Evolutionary conservation across 208 protist genomes (phyloP).

Genomic region (Acanthamoeba sp.): DNA sequence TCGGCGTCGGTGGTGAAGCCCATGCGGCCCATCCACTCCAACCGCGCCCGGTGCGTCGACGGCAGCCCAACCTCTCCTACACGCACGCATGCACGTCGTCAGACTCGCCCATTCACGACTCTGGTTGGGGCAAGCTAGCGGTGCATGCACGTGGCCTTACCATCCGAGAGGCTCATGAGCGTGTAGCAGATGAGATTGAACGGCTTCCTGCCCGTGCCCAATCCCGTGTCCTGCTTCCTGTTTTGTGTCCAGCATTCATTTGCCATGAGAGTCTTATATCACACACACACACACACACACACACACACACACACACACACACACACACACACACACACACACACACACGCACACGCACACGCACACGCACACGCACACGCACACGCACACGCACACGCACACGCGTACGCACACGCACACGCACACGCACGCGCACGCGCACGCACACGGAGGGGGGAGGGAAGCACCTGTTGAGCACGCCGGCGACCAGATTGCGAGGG

Average conservation of each 20-base stretch:
- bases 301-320: no score
- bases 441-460: background rate
- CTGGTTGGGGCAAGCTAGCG: no score
- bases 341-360: no score
- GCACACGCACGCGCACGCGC: slow-evolving; percentile 41
- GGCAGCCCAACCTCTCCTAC: background rate
- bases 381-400: no score
- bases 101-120: no score
- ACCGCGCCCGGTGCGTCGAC: background rate
- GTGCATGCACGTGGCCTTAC: no score
- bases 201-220: background rate
- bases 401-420: no score
- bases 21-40: background rate
- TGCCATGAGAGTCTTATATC: no score
- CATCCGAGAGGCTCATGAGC: background rate
- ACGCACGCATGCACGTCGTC: background rate
- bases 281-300: no score
- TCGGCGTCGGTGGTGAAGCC: slow-evolving; percentile 40
- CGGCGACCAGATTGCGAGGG: slow-evolving; percentile 82
- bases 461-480: slow-evolving; percentile 72
- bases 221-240: background rate
- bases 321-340: no score
- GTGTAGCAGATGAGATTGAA: slow-evolving; percentile 43
- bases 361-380: no score
- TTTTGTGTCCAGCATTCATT: no score